Evolutionary conservation across 768 basidiomycete species (phyloP).

Genomic region (Suillus subalutaceus): DNA sequence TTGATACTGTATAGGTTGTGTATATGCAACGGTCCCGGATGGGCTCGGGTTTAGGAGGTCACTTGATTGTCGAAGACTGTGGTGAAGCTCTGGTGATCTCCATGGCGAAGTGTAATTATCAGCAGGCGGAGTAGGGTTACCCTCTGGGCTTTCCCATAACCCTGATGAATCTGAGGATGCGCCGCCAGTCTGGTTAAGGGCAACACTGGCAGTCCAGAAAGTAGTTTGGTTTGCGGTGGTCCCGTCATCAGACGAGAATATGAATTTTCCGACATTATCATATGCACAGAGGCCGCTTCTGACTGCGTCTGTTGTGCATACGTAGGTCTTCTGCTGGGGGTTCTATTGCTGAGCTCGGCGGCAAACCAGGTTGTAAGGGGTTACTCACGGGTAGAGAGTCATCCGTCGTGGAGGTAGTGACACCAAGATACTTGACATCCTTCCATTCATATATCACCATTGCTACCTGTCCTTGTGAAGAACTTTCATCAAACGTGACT

Average conservation of each 20-base stretch:
- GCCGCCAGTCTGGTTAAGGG: constrained; percentile 46
- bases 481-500: constrained; percentile 74
- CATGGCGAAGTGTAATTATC: constrained; percentile 53
- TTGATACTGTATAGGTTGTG: constrained; percentile 76
- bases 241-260: constrained; percentile 71
- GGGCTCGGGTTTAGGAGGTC: constrained; percentile 51
- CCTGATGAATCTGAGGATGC: constrained; percentile 31
- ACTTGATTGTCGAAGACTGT: constrained; percentile 21
- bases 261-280: constrained; percentile 85
- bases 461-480: constrained; percentile 85
- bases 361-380: constrained; percentile 15
- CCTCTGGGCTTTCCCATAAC: constrained; percentile 63
- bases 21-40: constrained; percentile 55
- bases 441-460: constrained; percentile 97
- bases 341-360: constrained; percentile 15
- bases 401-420: constrained; percentile 54
- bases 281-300: constrained; percentile 67
- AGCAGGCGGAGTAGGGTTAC: constrained; percentile 58
- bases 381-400: constrained; percentile 67
- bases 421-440: constrained; percentile 85
- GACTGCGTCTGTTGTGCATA: constrained; percentile 87
- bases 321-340: constrained; percentile 81
- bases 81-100: constrained; percentile 34
- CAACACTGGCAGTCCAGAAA: constrained; percentile 86
- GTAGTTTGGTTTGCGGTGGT: constrained; percentile 70